These are phyloP conservation scores for Arxiozyma slooffiae DNA, from an alignment of 1,139 yeast species.

Conservation along the genomic window DNA sequence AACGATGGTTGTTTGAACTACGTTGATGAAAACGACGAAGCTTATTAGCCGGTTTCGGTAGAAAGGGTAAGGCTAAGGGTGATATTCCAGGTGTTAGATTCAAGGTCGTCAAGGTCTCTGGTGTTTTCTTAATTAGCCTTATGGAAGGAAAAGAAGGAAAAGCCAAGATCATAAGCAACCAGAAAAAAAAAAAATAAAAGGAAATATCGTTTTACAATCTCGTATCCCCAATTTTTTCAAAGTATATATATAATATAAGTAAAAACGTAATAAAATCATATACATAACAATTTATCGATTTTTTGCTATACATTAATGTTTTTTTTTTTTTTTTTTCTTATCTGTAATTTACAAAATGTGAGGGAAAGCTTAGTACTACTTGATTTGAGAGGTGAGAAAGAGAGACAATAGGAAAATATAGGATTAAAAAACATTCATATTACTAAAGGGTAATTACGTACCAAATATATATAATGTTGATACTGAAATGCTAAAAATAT, in stretches of 20 bases:
- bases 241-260: not conserved
- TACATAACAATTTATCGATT: not conserved
- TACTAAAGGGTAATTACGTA: no score
- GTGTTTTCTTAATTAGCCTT: slow-evolving; percentile 99
- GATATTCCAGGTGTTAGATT: slow-evolving; percentile 99
- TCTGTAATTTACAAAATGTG: no score
- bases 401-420: no score
- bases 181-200: no score
- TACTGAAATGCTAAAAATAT: no score
- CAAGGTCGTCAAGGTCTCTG: slow-evolving; percentile 99
- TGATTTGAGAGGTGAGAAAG: no score
- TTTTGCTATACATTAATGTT: not conserved
- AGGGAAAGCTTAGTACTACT: no score
- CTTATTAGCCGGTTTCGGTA: slow-evolving; percentile 99
- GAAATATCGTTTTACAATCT: not conserved
- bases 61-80: slow-evolving; percentile 99
- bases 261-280: not conserved
- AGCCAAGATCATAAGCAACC: slow-evolving; percentile 87
- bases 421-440: no score
- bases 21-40: slow-evolving; percentile 99
- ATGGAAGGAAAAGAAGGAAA: slow-evolving; percentile 99
- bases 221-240: not conserved
- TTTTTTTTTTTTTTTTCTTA: no score
- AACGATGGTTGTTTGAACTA: slow-evolving; percentile 99
- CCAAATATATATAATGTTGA: no score